Evolutionary conservation across 805 yeast species (phyloP), one percentile per base, ranked within the genome.

Genomic region (Candida boidinii): DNA sequence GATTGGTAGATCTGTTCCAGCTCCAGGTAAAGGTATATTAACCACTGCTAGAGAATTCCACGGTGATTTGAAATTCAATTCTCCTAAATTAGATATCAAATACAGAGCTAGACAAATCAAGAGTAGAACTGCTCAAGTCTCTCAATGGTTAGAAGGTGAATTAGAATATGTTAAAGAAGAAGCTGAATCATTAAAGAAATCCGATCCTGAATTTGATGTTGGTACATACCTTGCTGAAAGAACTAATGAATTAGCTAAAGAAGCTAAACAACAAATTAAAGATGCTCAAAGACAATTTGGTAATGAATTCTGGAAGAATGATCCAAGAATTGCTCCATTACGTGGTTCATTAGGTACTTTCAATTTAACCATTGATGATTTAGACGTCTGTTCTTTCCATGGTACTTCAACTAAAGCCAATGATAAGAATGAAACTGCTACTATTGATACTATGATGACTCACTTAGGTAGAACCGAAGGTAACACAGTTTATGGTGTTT

Each of bases 11-110:
- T 88, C 97, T 31, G 90, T 92, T 46, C 99, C 99, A 45, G 98
- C 98, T 56, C 99, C 99, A 65, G 99, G 99, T 61, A 86, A 90
- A 69, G 99, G 99, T 80, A 83, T 92, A 46, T 73, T 92, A 70
- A 92, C 98, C 40, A 86, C 95, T 55, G 98, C 98, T 38, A 80
- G 94, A 55, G 98, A 94, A 68, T 76, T 79, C 54, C 90, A 80
- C 48, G 84, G 87, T 48, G 73, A 70, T 49, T 69, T 79, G 68
- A 79, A 81, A 62, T 81, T 74, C 70, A 76, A 80, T 48, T 66
- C 92, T 37, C 80, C 90, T 40, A 66, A 84, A 64, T 67, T 92
- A 66, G 84, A 87, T 60, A 79, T 92, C 59, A 79, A 81, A 58
- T 92, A 92, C 78, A 84, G 99, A 68, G 70, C 81, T 49, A 77